Evolutionary conservation across 345 rosid species (phyloP).

Genomic region (Citrus reticulata): DNA sequence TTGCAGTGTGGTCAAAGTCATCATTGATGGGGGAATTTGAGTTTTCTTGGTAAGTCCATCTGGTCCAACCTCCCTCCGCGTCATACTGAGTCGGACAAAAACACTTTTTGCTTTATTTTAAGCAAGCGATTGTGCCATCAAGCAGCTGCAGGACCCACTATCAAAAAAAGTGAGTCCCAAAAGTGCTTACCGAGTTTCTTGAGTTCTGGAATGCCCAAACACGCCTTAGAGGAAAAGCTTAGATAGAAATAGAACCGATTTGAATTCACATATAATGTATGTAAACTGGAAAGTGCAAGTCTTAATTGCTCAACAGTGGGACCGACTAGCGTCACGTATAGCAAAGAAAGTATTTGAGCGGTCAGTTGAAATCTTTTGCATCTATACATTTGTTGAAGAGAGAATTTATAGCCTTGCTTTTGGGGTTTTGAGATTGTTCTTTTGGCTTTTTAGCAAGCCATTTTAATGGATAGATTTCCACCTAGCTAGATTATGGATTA

Average conservation of each 20-base stretch:
- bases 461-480: not conserved
- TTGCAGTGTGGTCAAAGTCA: slow-evolving; percentile 12
- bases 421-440: slow-evolving; percentile 1
- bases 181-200: slow-evolving; percentile 21
- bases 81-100: slow-evolving; percentile 54
- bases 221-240: slow-evolving; percentile 18
- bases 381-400: not conserved
- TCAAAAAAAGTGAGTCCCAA: slow-evolving; percentile 3
- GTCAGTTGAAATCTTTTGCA: not conserved
- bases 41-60: slow-evolving; percentile 23
- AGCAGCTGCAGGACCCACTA: slow-evolving; percentile 8
- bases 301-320: slow-evolving; percentile 17
- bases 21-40: slow-evolving; percentile 20
- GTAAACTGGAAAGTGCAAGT: not conserved
- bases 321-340: slow-evolving; percentile 8
- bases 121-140: slow-evolving; percentile 31
- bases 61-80: slow-evolving; percentile 27
- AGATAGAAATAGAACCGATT: not conserved
- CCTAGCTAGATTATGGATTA: not conserved
- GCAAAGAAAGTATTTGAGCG: slow-evolving; percentile 5
- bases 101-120: slow-evolving; percentile 26
- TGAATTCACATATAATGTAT: slow-evolving; percentile 22
- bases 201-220: slow-evolving; percentile 23
- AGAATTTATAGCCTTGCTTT: slow-evolving; percentile 14
- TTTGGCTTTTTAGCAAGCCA: not conserved